A percentile compares a stretch with the other conserved stretches of the same genome.
phyloP scores from a whole-genome alignment of 225 moss, liverwort and hornwort species.

The Thuidium tamariscinum region DNA sequence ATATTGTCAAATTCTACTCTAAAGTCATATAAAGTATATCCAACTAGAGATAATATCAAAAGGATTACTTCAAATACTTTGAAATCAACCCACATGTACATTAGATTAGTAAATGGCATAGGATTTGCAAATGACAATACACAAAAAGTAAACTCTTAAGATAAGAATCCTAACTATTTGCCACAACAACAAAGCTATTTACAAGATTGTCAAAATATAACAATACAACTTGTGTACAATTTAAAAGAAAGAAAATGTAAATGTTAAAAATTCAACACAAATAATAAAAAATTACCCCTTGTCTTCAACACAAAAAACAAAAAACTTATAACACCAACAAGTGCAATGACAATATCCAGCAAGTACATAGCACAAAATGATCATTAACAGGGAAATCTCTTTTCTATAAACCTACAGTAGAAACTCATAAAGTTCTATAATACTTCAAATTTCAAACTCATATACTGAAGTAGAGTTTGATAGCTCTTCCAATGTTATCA shows the following conservation, averaged over 20 bases:
- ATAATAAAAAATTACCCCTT: neutral
- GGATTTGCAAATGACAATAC: neutral
- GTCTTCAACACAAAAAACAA: neutral
- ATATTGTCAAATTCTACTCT: fast-evolving
- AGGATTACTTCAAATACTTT: neutral
- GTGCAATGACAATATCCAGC: too few relatives aligned
- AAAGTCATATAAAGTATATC: neutral
- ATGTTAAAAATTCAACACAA: neutral
- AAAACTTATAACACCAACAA: neutral
- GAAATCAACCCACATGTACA: neutral
- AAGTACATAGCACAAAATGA: too few relatives aligned
- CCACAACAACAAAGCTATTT: neutral
- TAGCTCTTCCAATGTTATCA: too few relatives aligned
- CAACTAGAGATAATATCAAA: neutral
- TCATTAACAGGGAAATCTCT: too few relatives aligned
- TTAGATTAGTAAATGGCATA: neutral
- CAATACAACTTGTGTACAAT: neutral
- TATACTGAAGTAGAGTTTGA: too few relatives aligned
- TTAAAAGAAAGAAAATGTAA: neutral
- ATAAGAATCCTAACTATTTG: too few relatives aligned
- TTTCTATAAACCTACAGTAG: too few relatives aligned
- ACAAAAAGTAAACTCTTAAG: neutral
- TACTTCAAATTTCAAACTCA: too few relatives aligned
- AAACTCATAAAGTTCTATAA: too few relatives aligned
- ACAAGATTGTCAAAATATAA: neutral